Base-by-base conservation (phyloP, 352 stramenopile genomes). In the Chrysophaeum taylorii region DNA sequence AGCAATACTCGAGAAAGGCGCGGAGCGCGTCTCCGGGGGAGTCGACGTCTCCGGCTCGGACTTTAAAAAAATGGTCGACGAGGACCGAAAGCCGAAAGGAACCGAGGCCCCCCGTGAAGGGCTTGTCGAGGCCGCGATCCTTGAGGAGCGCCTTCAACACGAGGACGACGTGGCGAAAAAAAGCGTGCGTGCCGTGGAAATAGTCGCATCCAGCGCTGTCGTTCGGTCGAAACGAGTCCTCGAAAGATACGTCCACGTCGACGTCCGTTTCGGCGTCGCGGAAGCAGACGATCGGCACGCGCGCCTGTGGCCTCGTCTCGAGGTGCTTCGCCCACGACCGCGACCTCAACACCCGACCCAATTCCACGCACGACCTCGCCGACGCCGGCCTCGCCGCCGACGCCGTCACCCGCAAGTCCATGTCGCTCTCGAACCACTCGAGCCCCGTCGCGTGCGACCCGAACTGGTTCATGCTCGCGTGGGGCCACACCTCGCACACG, bases 91-190 rank as follows among this genome's bases (percentile, higher is more conserved):
- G 25, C 7, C 52, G 52, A 33, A 39, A 63, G 5, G 52, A 63
- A 15, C 52, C 52, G 4, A 63, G 7, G 27, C 52, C 52, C 27
- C 52, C 52, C 25, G 52, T 63, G 52, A 63, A 63, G 29, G 52
- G 52, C 52, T 36, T 39, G 27, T 36, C 52, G 52, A 63, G 52
- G 52, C 23, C 52, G 9, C 7, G 7, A 12, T 33, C 25, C 5
- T 31, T 25, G 9, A 33, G 5, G 9, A 9, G 39, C 9, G 29
- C 52, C 52, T 63, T 63, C 25, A 63, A 39, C 5, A 63, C 25
- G 52, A 63, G 27, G 9, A 38, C 39, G 25, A 63, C 9, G 52
- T 63, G 27, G 9, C 7, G n/a, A n/a, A n/a, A n/a, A n/a, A n/a
- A n/a, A n/a, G n/a, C n/a, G n/a, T n/a, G n/a, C n/a, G n/a, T n/a